Base-by-base conservation (phyloP, 2,329 filamentous ascomycete genomes). In the Fusarium sp. region DNA sequence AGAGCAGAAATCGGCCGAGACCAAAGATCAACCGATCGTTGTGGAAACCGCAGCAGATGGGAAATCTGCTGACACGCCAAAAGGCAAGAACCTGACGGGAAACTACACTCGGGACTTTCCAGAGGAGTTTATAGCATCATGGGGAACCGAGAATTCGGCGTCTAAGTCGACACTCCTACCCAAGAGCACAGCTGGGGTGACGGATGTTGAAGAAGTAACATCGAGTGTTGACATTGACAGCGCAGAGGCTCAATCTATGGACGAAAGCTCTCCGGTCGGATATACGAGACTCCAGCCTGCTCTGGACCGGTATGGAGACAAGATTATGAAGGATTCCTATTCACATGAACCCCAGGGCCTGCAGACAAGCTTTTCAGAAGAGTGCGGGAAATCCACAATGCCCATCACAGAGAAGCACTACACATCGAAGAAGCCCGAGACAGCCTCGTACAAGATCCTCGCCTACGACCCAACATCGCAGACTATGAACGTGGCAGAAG, bases 381-480 rank as follows among this genome's bases (percentile, higher is more conserved):
- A 89, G 72, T 82, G 81, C 16, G 83, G 80, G 8, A 75, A 73
- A 29, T 66, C 81, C 8, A 81, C 82, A 1, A 73, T 79, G 77
- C 83, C 85, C 13, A 74, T 82, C 0, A 82, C 81, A 64, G 81
- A 81, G 18, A 86, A 82, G 33, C 81, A 82, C 39, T 78, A 80
- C 62, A 22, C 58, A n/a, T 10, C 41, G 6, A 39, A 74, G 37
- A 10, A 33, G 11, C 64, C 67, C 5, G 59, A 56, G 7, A 61
- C 74, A 9, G 63, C 67, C 2, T 67, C 69, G 4, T 94, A 93
- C 84, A 93, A 90, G 79, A 87, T 94, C 37, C 85, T 94, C 7
- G 92, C 90, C 2, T 93, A 92, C 76, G 90, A 94, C 73, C 84
- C 89, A 2, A 84, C 84, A 10, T 90, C 87, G 74, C 86, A 92